Conservation (phyloP, 352 stramenopile genomes). For the Aphanomyces invadans region DNA sequence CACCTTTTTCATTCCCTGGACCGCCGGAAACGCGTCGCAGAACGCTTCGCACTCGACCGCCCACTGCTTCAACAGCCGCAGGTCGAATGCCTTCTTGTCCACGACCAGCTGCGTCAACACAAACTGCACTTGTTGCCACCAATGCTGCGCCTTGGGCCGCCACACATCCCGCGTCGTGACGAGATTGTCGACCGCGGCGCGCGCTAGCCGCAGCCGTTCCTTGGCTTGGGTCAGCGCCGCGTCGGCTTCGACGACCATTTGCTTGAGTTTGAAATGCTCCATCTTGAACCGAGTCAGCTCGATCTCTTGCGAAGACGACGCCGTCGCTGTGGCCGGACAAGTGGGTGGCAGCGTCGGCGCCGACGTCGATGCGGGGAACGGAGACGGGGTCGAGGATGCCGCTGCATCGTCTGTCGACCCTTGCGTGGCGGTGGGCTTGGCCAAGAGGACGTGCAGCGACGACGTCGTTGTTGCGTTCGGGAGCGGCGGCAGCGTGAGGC, state of each 20-base stretch:
- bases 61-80: constrained; percentile 20
- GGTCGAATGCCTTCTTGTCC: constrained; percentile 20
- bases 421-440: not conserved
- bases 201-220: constrained; percentile 4
- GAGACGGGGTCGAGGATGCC: not conserved
- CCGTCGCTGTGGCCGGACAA: not conserved
- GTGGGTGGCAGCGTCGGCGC: not conserved
- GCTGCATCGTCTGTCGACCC: not conserved
- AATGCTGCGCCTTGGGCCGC: constrained; percentile 8
- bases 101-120: constrained; percentile 2
- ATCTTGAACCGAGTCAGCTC: constrained; percentile 25
- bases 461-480: not conserved
- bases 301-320: constrained; percentile 20
- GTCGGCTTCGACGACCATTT: constrained; percentile 17
- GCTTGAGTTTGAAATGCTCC: constrained; percentile 26
- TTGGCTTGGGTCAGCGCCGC: constrained; percentile 4
- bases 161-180: constrained; percentile 18
- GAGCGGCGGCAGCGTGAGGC: not conserved
- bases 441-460: not conserved
- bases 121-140: constrained; percentile 13
- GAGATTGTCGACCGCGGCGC: constrained; percentile 6
- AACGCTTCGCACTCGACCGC: constrained; percentile 40
- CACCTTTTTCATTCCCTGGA: constrained; percentile 53
- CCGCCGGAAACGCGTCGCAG: constrained; percentile 59
- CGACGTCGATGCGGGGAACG: not conserved